Evolutionary conservation across 331 rosid genomes (phyloP), one percentile per base, ranked within the genome.

Genomic region (Ulmus americana): DNA sequence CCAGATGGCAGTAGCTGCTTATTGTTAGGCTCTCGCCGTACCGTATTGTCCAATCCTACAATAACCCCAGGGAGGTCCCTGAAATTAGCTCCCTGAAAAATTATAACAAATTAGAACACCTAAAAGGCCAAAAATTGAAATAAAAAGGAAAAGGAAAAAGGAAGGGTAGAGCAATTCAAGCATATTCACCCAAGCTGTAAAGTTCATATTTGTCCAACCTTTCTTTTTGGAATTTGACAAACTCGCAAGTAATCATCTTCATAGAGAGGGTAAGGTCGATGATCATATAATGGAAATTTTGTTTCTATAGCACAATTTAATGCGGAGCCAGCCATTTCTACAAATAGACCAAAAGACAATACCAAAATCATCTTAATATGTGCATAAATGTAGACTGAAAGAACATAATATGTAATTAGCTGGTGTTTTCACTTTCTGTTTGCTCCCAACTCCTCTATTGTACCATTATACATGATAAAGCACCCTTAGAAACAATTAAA

Each of bases 181-280:
- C 1, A 10, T 15, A 65, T 41, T 35, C 22, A 65, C 11, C 48
- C 75, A 42, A 55, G 47, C 65, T 20, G 56, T 13, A 59, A 68
- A 76, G 50, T 47, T 38, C n/a, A 63, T 12, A 55, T 39, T 41
- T 13, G 45, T 60, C 70, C 59, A 35, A 92, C 98, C 95, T 92
- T 92, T 72, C 73, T 81, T 75, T 92, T 92, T n/a, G 98, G 98
- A 70, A 92, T 86, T 79, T 85, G 88, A 78, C 95, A 86, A 83
- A 89, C 84, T 39, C 98, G 90, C 46, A 68, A 61, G 67, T 77
- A 83, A 77, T 83, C 94, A 74, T 86, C 98, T 80, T 86, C 95
- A 39, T 0, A 12, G 70, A 88, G 40, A 62, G 64, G 54, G 54
- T 1, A 6, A 59, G 96, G 74, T 49, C 83, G 88, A 79, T 92